phyloP scores from a whole-genome alignment of 2,329 filamentous ascomycete species.

The Colletotrichum gloeosporioides region DNA sequence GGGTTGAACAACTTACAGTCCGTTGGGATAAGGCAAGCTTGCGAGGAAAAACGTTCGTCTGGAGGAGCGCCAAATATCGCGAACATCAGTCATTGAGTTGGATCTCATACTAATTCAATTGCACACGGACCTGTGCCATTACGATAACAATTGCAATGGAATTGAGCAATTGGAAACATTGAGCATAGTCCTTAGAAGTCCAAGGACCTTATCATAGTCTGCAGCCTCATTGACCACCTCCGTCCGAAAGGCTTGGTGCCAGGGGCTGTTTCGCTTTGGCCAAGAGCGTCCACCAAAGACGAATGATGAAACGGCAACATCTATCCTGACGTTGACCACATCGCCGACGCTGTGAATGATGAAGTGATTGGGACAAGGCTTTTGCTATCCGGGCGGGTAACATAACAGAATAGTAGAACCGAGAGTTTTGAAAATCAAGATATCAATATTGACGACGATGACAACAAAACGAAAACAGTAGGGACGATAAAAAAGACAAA shows the following conservation, averaged over 20 bases:
- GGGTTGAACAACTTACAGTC: background rate
- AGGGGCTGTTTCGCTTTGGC: background rate
- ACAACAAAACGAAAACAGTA: too few species aligned
- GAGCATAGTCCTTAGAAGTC: background rate
- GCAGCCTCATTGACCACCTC: background rate
- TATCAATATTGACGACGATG: rapidly evolving
- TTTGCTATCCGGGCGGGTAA: too few species aligned
- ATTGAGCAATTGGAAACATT: background rate
- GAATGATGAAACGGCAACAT: background rate
- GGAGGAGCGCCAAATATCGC: background rate
- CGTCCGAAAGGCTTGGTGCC: background rate
- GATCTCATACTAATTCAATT: background rate
- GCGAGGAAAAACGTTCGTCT: background rate
- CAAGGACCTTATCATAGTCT: background rate
- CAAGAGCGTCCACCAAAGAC: background rate
- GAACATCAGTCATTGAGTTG: background rate
- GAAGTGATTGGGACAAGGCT: background rate
- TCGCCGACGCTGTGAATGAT: background rate
- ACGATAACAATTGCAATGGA: background rate
- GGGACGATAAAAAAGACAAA: too few species aligned
- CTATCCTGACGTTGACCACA: background rate
- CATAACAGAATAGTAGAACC: too few species aligned
- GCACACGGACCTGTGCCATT: rapidly evolving
- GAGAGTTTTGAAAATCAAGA: too few species aligned
- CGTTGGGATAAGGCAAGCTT: background rate